Percentiles rank a stretch among this genome's conserved stretches.
These are phyloP conservation scores for Coemansia sp. DNA, from an alignment of 192 early-diverging fungal species.

Conservation along the genomic window DNA sequence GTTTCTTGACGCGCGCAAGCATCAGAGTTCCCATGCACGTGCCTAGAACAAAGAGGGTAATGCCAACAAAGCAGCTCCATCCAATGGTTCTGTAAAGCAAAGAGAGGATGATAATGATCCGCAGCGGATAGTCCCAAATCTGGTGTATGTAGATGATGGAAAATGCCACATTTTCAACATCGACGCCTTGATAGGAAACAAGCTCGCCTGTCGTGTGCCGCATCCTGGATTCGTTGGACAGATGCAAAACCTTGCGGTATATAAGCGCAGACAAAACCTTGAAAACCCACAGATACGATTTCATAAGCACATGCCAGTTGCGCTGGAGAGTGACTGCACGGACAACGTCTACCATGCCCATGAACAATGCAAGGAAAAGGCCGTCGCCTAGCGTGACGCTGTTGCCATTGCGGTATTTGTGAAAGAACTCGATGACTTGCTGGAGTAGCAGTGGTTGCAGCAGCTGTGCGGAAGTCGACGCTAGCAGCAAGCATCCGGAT, in stretches of 20 bases:
- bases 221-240: constrained; percentile 59
- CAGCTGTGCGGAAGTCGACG: constrained; percentile 20
- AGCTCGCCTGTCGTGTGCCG: constrained; percentile 78
- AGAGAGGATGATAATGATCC: constrained; percentile 10
- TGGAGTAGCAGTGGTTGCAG: constrained; percentile 29
- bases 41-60: constrained; percentile 3
- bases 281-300: constrained; percentile 74
- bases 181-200: constrained; percentile 66
- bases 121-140: constrained; percentile 32
- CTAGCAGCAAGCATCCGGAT: constrained; percentile 16
- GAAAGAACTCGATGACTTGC: constrained; percentile 25
- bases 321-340: constrained; percentile 6
- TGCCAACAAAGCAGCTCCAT: constrained; percentile 15
- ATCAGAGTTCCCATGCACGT: constrained; percentile 56
- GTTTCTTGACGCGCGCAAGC: constrained; percentile 37
- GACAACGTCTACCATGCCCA: constrained; percentile 8
- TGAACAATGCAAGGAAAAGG: constrained; percentile 23
- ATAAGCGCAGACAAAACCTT: constrained; percentile 18
- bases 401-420: constrained; percentile 4
- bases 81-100: constrained; percentile 25
- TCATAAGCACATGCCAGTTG: constrained; percentile 76
- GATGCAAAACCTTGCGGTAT: constrained; percentile 16
- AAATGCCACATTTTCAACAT: constrained; percentile 26
- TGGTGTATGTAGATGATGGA: constrained; percentile 38
- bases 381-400: constrained; percentile 21